These are phyloP conservation scores for Cryomyces minteri DNA, from an alignment of 495 filamentous ascomycete species.

Conservation along the genomic window DNA sequence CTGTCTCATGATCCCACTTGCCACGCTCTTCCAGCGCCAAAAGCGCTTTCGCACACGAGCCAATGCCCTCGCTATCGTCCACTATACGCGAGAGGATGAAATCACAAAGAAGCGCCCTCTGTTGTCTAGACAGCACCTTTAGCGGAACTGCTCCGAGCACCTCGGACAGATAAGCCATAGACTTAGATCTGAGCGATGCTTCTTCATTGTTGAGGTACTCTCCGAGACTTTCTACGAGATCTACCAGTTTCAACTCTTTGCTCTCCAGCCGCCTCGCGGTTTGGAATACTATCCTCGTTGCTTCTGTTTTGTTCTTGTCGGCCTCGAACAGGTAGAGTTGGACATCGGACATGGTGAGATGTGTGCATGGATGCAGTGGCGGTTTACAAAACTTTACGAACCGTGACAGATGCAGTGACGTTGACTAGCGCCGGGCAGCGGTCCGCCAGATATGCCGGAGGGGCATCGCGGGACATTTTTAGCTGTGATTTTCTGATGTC, in stretches of 20 bases:
- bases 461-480: too few relatives aligned
- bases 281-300: conserved; percentile 34
- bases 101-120: conserved; percentile 27
- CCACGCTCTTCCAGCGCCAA: conserved; percentile 20
- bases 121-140: conserved; percentile 45
- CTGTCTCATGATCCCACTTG: conserved; percentile 20
- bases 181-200: conserved; percentile 40
- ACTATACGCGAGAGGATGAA: conserved; percentile 22
- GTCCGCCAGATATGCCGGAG: too few relatives aligned
- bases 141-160: conserved; percentile 39
- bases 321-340: conserved; percentile 47
- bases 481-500: too few relatives aligned
- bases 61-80: conserved; percentile 20
- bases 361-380: neutral
- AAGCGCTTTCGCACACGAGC: conserved; percentile 15
- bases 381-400: neutral
- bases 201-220: conserved; percentile 60
- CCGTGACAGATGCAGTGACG: too few relatives aligned
- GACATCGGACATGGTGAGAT: conserved; percentile 35
- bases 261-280: conserved; percentile 42
- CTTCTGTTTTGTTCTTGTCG: conserved; percentile 42
- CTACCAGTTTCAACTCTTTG: conserved; percentile 43
- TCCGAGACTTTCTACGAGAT: conserved; percentile 46
- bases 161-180: conserved; percentile 48
- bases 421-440: too few relatives aligned